Percentiles rank a stretch among this genome's conserved stretches.
These are phyloP conservation scores for Setomelanomma holmii DNA, from an alignment of 2,329 filamentous ascomycete genomes.

Conservation along the genomic window DNA sequence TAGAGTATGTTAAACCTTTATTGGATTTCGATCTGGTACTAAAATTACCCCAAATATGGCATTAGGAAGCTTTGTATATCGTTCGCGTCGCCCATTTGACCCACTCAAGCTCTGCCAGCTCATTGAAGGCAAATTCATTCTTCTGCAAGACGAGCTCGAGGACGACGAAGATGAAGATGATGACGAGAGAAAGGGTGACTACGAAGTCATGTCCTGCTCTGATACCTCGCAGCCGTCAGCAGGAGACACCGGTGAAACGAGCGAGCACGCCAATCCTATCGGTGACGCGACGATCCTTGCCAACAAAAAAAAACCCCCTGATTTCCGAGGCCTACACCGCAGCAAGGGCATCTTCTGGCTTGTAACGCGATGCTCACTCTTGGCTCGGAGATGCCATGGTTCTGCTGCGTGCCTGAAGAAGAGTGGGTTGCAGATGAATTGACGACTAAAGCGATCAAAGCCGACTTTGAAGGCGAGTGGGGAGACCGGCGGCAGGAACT, in stretches of 20 bases:
- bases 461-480: conserved; percentile 64
- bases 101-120: conserved; percentile 51
- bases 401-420: conserved; percentile 64
- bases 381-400: conserved; percentile 64
- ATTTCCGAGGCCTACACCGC: conserved; percentile 64
- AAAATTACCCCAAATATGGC: conserved; percentile 59
- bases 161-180: conserved; percentile 41
- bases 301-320: conserved; percentile 62
- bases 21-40: not conserved
- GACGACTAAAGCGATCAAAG: conserved; percentile 56
- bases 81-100: conserved; percentile 57
- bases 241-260: conserved; percentile 24
- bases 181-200: conserved; percentile 31
- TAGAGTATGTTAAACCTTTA: conserved; percentile 59
- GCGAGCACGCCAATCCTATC: conserved; percentile 37
- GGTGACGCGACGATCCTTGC: conserved; percentile 56
- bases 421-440: conserved; percentile 59
- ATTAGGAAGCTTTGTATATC: conserved; percentile 76
- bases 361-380: conserved; percentile 69
- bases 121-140: conserved; percentile 53
- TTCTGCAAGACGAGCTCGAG: conserved; percentile 49
- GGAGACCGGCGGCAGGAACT: conserved; percentile 75
- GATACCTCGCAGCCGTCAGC: conserved; percentile 20
- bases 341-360: conserved; percentile 70
- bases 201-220: conserved; percentile 25